Evolutionary conservation across 192 early-diverging fungal species (phyloP), one percentile per base, ranked within the genome.

Genomic region (Endogone sp.): DNA sequence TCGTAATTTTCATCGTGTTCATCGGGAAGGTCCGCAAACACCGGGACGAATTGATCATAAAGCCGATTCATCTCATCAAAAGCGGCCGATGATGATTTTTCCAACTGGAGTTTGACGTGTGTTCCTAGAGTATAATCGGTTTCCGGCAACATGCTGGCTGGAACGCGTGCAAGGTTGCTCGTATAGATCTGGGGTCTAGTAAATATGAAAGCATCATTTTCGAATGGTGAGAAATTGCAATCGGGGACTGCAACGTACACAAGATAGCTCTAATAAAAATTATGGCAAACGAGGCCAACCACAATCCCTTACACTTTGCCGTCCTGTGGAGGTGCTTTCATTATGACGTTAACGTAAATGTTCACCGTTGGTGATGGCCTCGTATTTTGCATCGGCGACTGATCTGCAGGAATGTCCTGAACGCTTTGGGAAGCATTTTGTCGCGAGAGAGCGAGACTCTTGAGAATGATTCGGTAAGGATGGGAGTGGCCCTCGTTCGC

Each of bases 281-380:
- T n/a, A n/a, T n/a, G 37, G 37, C 6, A 44, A 44, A 13, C 4
- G 37, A 13, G 37, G 37, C 37, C 6, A 44, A 44, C 6, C 37
- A 13, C 37, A 44, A n/a, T n/a, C n/a, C n/a, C 37, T 44, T 44
- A 44, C 37, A 44, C 37, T 44, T 44, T 44, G 37, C 37, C 37
- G 37, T 44, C 37, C 37, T 44, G 37, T 4, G 37, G 37, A 8
- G 37, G 37, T 44, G 37, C 62, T 56, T 73, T 78, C 4, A 64
- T 64, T 8, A 78, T 16, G 3, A 74, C 63, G 28, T 60, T 71
- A 8, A 78, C 68, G 62, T 71, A 73, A 13, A 78, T 66, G 30
- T 78, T 78, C n/a, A 70, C 67, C 0, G 76, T 73, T 3, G 71
- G 74, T 0, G 65, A 60, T 66, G 65, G 68, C 25, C 71, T 75